A percentile compares a stretch with the other conserved stretches of the same genome.
These are phyloP conservation scores for Waltergamsia citrina DNA, from an alignment of 2,329 filamentous ascomycete species.

Conservation along the genomic window DNA sequence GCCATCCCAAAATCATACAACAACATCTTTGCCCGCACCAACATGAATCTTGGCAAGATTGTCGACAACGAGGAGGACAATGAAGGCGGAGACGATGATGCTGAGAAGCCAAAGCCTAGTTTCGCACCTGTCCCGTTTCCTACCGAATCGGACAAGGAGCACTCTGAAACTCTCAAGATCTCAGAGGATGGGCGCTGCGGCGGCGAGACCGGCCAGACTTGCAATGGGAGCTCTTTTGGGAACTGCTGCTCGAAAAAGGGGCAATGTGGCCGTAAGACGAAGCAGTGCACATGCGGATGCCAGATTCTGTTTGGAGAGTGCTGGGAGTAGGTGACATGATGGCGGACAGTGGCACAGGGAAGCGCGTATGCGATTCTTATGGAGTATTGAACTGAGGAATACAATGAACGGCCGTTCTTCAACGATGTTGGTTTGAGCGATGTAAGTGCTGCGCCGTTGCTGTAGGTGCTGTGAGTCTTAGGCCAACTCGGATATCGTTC, in stretches of 20 bases:
- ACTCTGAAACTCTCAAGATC: slow-evolving; percentile 12
- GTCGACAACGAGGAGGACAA: slow-evolving; percentile 3
- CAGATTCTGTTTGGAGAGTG: slow-evolving; percentile 24
- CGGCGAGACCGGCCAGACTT: slow-evolving; percentile 26
- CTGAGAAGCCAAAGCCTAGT: not conserved
- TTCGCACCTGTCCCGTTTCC: not conserved
- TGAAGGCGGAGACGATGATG: not conserved
- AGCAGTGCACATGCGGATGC: slow-evolving; percentile 26
- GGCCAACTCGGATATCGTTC: too few species aligned
- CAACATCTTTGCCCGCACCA: slow-evolving; percentile 10
- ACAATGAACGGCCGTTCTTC: too few species aligned
- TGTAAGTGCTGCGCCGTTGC: too few species aligned
- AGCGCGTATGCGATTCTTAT: too few species aligned
- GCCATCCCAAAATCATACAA: slow-evolving; percentile 21
- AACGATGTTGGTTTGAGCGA: too few species aligned
- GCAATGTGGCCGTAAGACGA: slow-evolving; percentile 25
- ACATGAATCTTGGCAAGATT: slow-evolving; percentile 3
- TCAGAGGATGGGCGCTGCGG: slow-evolving; percentile 31
- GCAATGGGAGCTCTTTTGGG: slow-evolving; percentile 28
- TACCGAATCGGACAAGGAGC: not conserved
- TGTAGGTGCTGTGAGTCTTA: too few species aligned
- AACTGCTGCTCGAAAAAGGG: slow-evolving; percentile 31
- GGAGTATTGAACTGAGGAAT: too few species aligned
- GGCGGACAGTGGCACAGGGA: too few species aligned
- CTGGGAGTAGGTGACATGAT: slow-evolving; percentile 10